phyloP scores from a whole-genome alignment of 257 asterid species.

The Fraxinus cuspidata region DNA sequence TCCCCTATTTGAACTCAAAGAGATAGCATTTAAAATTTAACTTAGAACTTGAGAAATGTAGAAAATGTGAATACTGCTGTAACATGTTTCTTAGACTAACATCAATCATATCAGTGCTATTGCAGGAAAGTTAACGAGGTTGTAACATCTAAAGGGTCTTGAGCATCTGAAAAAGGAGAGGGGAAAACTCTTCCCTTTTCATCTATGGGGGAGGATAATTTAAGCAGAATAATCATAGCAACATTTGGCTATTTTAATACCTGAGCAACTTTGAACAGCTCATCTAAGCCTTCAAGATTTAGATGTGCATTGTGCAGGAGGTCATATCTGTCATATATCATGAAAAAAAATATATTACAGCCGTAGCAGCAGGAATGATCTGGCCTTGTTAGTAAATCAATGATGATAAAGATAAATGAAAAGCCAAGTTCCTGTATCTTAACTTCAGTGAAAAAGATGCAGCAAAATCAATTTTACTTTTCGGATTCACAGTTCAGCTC shows the following conservation, averaged over 20 bases:
- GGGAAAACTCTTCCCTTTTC: neutral
- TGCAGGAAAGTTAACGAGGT: neutral
- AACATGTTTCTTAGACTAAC: neutral
- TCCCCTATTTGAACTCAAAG: neutral
- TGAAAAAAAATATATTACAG: slow-evolving; percentile 10
- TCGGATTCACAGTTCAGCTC: neutral
- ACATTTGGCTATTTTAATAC: slow-evolving; percentile 39
- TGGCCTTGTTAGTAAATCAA: neutral
- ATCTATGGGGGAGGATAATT: neutral
- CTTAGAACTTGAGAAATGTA: neutral
- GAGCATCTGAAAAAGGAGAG: slow-evolving; percentile 1
- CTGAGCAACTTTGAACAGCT: slow-evolving; percentile 94
- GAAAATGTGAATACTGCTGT: neutral
- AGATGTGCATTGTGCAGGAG: slow-evolving; percentile 95
- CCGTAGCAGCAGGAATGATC: slow-evolving; percentile 17
- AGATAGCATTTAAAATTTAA: neutral
- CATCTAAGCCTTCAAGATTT: slow-evolving; percentile 74
- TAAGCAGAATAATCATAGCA: slow-evolving; percentile 18
- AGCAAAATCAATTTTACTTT: neutral
- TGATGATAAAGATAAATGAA: neutral
- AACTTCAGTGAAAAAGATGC: slow-evolving; percentile 2
- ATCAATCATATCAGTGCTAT: neutral
- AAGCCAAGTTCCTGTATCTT: neutral
- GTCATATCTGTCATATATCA: slow-evolving; percentile 66
- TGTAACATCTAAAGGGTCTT: neutral